These are phyloP conservation scores for Vachellia collinsii DNA, from an alignment of 306 rosid genomes.

Conservation along the genomic window DNA sequence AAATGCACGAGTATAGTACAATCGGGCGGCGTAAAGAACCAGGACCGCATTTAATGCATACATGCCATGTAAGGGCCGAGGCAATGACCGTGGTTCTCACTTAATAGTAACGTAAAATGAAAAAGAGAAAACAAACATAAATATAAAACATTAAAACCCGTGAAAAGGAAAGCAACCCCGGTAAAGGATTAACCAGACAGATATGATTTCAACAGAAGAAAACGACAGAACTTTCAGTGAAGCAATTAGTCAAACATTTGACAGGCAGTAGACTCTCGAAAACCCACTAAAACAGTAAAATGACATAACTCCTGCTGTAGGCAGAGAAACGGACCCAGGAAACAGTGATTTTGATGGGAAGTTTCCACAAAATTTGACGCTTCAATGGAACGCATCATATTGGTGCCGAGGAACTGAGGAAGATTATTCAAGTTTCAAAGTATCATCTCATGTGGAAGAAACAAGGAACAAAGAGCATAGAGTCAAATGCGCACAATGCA, in stretches of 20 bases:
- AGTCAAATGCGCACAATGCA: neutral
- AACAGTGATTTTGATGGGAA: neutral
- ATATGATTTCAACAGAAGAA: neutral
- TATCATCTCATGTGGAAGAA: neutral
- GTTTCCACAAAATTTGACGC: neutral
- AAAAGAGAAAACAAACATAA: neutral
- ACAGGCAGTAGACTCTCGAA: neutral
- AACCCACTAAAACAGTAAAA: neutral
- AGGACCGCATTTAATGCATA: neutral
- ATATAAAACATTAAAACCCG: neutral
- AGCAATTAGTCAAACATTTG: neutral
- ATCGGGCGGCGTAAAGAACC: conserved; percentile 10
- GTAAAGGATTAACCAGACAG: neutral
- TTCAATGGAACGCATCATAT: neutral
- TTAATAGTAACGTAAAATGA: neutral
- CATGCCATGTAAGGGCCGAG: conserved; percentile 17
- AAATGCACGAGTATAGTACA: conserved; percentile 6
- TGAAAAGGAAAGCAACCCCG: neutral
- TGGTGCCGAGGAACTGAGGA: neutral
- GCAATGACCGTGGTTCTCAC: neutral
- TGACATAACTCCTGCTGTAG: neutral
- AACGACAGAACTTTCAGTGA: conserved; percentile 17
- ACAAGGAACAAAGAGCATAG: neutral
- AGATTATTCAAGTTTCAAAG: neutral
- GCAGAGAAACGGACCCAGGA: neutral